Evolutionary conservation across 371 early-diverging fungal species (phyloP).

Genomic region (Haplosporangium sp.): DNA sequence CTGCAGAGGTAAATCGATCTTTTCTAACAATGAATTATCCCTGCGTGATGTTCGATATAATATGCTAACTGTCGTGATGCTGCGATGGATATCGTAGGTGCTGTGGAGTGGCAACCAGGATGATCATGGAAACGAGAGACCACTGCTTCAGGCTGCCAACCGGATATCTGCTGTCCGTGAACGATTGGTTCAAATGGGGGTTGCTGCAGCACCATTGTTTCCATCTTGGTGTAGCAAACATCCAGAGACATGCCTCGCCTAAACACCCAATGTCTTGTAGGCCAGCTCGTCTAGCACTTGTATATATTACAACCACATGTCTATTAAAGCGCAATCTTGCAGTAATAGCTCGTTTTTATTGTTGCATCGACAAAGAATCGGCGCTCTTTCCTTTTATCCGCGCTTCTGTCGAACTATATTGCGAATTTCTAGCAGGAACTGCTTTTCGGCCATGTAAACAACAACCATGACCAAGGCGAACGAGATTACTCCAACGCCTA

Average conservation of each 20-base stretch:
- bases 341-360: neutral
- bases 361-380: no score
- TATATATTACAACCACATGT: neutral
- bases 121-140: slow-evolving; percentile 60
- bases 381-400: slow-evolving; percentile 1
- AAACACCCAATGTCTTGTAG: neutral
- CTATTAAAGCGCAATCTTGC: neutral
- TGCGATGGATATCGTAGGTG: slow-evolving; percentile 24
- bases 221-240: slow-evolving; percentile 78
- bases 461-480: slow-evolving; percentile 18
- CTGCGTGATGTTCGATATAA: neutral
- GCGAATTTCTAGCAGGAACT: slow-evolving; percentile 36
- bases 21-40: neutral
- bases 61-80: no score
- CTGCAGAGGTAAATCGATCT: slow-evolving; percentile 66
- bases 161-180: slow-evolving; percentile 78
- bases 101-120: slow-evolving; percentile 78
- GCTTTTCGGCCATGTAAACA: slow-evolving; percentile 28
- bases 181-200: slow-evolving; percentile 73
- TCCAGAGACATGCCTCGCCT: slow-evolving; percentile 56
- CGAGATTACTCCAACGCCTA: slow-evolving; percentile 61
- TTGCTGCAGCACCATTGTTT: slow-evolving; percentile 73
- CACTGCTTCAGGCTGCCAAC: slow-evolving; percentile 67
- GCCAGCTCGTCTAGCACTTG: no score
- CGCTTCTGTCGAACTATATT: slow-evolving; percentile 30